phyloP scores from a whole-genome alignment of 768 basidiomycete species.

The Agaricus sinodeliciosus region DNA sequence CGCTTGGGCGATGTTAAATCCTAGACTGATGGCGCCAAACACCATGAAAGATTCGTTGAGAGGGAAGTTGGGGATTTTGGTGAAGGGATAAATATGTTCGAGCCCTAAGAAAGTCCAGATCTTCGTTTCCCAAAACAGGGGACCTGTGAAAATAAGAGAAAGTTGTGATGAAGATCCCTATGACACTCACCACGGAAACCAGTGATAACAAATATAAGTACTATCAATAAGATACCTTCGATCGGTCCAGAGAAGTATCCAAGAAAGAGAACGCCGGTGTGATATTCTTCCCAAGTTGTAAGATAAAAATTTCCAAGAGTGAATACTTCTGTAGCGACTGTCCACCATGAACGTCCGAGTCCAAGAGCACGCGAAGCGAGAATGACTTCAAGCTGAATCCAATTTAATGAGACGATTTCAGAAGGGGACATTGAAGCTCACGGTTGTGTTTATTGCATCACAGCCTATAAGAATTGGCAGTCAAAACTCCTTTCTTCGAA shows the following conservation, averaged over 20 bases:
- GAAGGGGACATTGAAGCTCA: slow-evolving; percentile 23
- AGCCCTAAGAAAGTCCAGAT: slow-evolving; percentile 54
- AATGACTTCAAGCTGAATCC: slow-evolving; percentile 73
- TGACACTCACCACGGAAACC: slow-evolving; percentile 59
- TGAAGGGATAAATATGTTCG: slow-evolving; percentile 41
- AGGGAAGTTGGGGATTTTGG: slow-evolving; percentile 56
- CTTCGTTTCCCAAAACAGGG: slow-evolving; percentile 74
- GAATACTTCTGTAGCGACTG: slow-evolving; percentile 77
- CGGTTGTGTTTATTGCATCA: slow-evolving; percentile 93
- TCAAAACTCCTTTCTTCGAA: not conserved
- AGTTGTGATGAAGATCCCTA: not conserved
- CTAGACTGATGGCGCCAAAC: slow-evolving; percentile 62
- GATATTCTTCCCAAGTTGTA: slow-evolving; percentile 81
- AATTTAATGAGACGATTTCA: not conserved
- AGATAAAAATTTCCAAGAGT: slow-evolving; percentile 76
- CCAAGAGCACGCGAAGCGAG: slow-evolving; percentile 82
- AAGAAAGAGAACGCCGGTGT: slow-evolving; percentile 86
- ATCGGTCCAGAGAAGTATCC: slow-evolving; percentile 94
- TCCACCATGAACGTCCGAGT: slow-evolving; percentile 96
- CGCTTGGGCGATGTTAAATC: slow-evolving; percentile 75
- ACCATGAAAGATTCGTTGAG: slow-evolving; percentile 88
- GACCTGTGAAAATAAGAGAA: slow-evolving; percentile 37
- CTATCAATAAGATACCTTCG: slow-evolving; percentile 89
- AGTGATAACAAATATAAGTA: slow-evolving; percentile 67
- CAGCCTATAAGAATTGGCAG: slow-evolving; percentile 45